Conservation (phyloP, 129 eudicot genomes). For the Rutidosis leptorrhynchoides region DNA sequence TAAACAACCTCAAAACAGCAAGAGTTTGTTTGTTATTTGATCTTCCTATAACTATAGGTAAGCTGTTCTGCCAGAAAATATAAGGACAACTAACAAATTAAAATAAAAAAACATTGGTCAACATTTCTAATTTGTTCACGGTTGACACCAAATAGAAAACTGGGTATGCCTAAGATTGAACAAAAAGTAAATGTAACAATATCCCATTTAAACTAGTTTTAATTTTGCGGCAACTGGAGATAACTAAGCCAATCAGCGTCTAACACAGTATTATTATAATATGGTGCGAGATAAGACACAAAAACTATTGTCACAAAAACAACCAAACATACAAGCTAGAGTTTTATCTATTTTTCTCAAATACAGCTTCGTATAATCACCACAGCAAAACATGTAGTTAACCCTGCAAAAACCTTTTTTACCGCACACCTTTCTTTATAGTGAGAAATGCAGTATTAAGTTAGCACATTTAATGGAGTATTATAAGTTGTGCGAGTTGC, state of each 20-base stretch:
- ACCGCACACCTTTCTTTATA: not conserved
- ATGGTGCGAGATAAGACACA: not conserved
- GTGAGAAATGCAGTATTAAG: not conserved
- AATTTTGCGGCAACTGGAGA: not conserved
- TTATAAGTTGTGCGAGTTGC: not conserved
- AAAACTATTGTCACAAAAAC: not conserved
- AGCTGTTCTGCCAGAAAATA: not conserved
- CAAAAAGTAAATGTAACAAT: not conserved
- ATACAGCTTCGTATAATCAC: not conserved
- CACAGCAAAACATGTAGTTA: not conserved
- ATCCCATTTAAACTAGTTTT: not conserved
- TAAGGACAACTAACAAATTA: not conserved
- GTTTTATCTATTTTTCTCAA: not conserved
- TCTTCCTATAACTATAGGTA: not conserved
- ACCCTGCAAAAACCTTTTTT: not conserved
- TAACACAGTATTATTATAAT: too few relatives aligned
- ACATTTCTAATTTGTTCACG: not conserved
- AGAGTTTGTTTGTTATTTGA: not conserved
- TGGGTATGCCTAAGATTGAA: not conserved
- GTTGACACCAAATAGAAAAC: not conserved
- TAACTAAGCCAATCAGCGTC: not conserved
- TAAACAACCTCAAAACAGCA: not conserved
- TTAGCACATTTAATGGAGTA: not conserved
- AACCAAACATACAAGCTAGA: not conserved
- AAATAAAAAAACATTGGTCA: not conserved